Conservation (phyloP, 2,329 filamentous ascomycete genomes). For the Pestalotiopsis sp. region DNA sequence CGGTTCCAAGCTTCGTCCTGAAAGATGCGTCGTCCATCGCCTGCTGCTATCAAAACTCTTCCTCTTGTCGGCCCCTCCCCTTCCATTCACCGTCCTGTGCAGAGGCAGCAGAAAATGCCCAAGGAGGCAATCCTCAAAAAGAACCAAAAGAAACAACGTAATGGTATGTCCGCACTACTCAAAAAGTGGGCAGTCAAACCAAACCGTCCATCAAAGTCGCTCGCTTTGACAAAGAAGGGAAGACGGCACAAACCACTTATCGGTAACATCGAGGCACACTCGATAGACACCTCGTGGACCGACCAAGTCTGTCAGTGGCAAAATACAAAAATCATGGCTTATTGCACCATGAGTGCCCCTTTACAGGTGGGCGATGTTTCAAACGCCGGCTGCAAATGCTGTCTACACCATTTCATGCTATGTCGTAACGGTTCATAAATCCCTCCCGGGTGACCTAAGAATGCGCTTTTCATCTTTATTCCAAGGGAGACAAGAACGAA, state of each 20-base stretch:
- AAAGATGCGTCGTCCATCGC: neutral
- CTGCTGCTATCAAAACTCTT: neutral
- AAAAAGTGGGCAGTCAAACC: constrained; percentile 16
- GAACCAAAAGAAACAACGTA: constrained; percentile 18
- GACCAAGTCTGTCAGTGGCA: constrained; percentile 15
- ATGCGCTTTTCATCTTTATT: constrained; percentile 17
- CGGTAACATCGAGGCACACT: constrained; percentile 18
- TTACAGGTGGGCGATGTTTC: constrained; percentile 24
- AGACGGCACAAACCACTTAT: constrained; percentile 15
- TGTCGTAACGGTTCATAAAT: constrained; percentile 20
- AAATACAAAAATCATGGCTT: constrained; percentile 18
- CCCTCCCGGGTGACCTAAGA: constrained; percentile 4
- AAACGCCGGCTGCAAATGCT: constrained; percentile 35
- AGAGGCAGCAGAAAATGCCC: neutral
- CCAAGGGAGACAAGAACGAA: constrained; percentile 16
- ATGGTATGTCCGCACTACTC: constrained; percentile 29
- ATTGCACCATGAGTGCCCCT: constrained; percentile 1
- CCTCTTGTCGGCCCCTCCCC: neutral
- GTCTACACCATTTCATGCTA: constrained; percentile 30
- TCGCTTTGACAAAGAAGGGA: constrained; percentile 24
- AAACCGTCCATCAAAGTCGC: constrained; percentile 21
- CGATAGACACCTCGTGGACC: constrained; percentile 16
- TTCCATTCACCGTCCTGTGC: neutral
- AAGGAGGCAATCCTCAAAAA: neutral
- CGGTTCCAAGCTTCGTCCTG: neutral